Percentiles rank a stretch among this genome's conserved stretches.
These are phyloP conservation scores for Ricinus communis DNA, from an alignment of 345 rosid genomes.

Conservation along the genomic window DNA sequence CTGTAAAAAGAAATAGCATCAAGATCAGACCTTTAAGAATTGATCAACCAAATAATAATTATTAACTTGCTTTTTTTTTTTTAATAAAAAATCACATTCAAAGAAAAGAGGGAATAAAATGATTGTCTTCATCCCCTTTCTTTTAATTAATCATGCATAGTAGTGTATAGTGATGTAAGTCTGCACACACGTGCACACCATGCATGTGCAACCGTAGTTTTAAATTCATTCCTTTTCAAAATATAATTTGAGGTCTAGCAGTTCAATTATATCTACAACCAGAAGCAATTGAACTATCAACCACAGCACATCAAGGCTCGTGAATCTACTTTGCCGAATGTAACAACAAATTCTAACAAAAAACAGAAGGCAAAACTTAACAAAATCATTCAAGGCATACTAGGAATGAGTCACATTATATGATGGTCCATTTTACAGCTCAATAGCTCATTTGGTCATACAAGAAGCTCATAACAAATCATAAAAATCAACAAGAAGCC, in stretches of 20 bases:
- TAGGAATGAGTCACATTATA: background rate
- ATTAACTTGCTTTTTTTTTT: background rate
- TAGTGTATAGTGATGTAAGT: too few relatives aligned
- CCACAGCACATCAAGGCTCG: background rate
- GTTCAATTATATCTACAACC: background rate
- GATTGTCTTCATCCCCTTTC: background rate
- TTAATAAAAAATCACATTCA: background rate
- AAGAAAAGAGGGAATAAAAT: background rate
- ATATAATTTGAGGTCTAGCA: background rate
- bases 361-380: too few relatives aligned
- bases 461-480: background rate
- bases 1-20: conserved; percentile 38
- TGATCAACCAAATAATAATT: background rate
- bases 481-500: background rate
- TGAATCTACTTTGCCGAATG: background rate
- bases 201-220: too few relatives aligned
- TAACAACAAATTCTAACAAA: background rate
- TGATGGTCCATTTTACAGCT: background rate
- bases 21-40: conserved; percentile 17
- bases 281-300: background rate
- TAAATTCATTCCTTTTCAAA: background rate
- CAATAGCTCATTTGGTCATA: background rate
- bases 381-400: too few relatives aligned
- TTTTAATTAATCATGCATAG: background rate
- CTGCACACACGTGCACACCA: too few relatives aligned